Base-by-base conservation (phyloP, 2,329 filamentous ascomycete species). In the Botryotinia calthae region DNA sequence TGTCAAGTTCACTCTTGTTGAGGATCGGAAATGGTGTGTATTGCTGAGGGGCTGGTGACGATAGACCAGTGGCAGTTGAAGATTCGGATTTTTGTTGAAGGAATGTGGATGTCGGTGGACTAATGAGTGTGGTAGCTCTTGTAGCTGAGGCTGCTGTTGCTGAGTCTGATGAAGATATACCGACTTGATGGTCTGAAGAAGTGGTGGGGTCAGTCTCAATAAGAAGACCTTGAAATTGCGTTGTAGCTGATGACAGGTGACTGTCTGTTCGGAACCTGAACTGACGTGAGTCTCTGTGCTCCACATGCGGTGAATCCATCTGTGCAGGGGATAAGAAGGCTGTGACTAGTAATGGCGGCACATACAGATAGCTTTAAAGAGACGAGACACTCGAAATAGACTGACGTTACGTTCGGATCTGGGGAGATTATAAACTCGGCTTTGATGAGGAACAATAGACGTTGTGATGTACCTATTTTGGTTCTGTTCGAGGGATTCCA, bases 271-370 rank as follows among this genome's bases (percentile, higher is more conserved):
- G 76, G 72, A 78, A 80, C 78, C 79, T 80, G 75, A 73, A 77
- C 74, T 79, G 77, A 74, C 76, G 78, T 80, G 79, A 80, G 79
- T 79, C 77, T 79, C 76, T 76, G 75, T 76, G 75, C 73, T 78
- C 77, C 78, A 80, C 78, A 80, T 79, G 80, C 74, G 75, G 76
- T 75, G 76, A 76, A 73, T 80, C 79, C 79, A 81, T 80, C 71
- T 77, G 70, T 71, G 68, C 71, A 73, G 42, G 72, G 72, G 40
- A 74, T 71, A 69, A 73, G 75, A 72, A 75, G 77, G 79, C 78
- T 79, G 78, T 77, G 76, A 78, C 71, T 75, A 74, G 74, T 78
- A 76, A 77, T 73, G 74, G 77, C 76, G 70, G 42, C 72, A 73
- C 72, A 63, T 73, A 73, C 72, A 72, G 68, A 73, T 73, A 65